Conservation (phyloP, 2,329 filamentous ascomycete genomes). For the Pseudogymnoascus destructans region DNA sequence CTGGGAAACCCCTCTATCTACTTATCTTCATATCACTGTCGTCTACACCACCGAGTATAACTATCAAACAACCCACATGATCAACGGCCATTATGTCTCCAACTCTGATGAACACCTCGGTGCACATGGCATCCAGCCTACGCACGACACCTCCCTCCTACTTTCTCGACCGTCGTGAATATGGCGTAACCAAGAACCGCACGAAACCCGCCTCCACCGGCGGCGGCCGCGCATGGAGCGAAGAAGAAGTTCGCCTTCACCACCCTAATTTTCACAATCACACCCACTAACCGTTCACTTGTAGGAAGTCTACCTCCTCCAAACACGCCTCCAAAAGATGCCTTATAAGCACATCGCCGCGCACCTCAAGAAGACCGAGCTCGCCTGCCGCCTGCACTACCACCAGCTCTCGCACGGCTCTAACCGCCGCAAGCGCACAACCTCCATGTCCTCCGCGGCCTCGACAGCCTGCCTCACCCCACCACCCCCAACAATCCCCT, state of each 20-base stretch:
- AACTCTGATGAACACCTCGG: constrained; percentile 25
- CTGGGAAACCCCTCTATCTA: constrained; percentile 11
- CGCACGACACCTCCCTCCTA: constrained; percentile 32
- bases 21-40: constrained; percentile 12
- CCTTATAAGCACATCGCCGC: constrained; percentile 83
- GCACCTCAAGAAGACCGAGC: constrained; percentile 75
- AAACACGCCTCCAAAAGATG: constrained; percentile 77
- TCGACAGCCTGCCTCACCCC: constrained; percentile 35
- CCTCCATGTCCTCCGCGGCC: constrained; percentile 51
- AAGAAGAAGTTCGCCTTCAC: constrained; percentile 55
- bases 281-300: not conserved
- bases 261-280: not conserved
- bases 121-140: constrained; percentile 18
- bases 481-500: constrained; percentile 34
- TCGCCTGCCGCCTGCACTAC: constrained; percentile 77
- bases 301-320: constrained; percentile 71
- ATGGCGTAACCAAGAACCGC: constrained; percentile 49
- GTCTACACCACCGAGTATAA: constrained; percentile 15
- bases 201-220: constrained; percentile 53
- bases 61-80: constrained; percentile 18
- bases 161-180: constrained; percentile 43
- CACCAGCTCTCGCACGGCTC: constrained; percentile 74
- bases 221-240: constrained; percentile 70
- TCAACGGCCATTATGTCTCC: constrained; percentile 22
- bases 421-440: constrained; percentile 65